Evolutionary conservation across 2,329 filamentous ascomycete genomes (phyloP).

Genomic region (Cercospora zeina): DNA sequence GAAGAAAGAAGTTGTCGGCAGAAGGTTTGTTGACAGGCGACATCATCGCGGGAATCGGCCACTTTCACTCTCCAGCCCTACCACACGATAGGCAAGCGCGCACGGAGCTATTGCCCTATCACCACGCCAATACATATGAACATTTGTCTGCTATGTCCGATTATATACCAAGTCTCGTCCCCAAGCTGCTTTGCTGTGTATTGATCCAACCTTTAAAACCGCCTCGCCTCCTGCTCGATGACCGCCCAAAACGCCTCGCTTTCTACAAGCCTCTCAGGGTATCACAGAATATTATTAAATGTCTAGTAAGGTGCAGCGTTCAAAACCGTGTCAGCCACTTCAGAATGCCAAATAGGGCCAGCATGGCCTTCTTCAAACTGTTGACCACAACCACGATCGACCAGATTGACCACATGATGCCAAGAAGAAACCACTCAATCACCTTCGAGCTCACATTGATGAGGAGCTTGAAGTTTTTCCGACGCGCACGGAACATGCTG

Average conservation of each 20-base stretch:
- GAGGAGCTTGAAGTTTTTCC: constrained; percentile 72
- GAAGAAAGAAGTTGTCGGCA: constrained; percentile 4
- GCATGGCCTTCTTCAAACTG: constrained; percentile 62
- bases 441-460: constrained; percentile 74
- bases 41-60: constrained; percentile 7
- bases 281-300: constrained; percentile 19
- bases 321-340: constrained; percentile 83
- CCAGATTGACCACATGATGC: constrained; percentile 94
- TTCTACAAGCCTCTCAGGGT: constrained; percentile 17
- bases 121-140: constrained; percentile 1
- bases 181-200: background rate
- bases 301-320: constrained; percentile 22
- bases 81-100: background rate
- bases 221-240: background rate
- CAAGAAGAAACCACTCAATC: constrained; percentile 84
- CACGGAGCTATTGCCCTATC: background rate
- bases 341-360: constrained; percentile 60
- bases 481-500: constrained; percentile 67
- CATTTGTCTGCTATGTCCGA: constrained; percentile 6
- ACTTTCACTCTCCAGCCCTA: background rate
- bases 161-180: background rate
- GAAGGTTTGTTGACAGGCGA: constrained; percentile 10
- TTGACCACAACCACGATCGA: constrained; percentile 77
- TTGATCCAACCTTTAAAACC: background rate
- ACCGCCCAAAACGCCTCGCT: constrained; percentile 9